phyloP scores from a whole-genome alignment of 805 yeast genomes.

The Metschnikowia santaceciliae region DNA sequence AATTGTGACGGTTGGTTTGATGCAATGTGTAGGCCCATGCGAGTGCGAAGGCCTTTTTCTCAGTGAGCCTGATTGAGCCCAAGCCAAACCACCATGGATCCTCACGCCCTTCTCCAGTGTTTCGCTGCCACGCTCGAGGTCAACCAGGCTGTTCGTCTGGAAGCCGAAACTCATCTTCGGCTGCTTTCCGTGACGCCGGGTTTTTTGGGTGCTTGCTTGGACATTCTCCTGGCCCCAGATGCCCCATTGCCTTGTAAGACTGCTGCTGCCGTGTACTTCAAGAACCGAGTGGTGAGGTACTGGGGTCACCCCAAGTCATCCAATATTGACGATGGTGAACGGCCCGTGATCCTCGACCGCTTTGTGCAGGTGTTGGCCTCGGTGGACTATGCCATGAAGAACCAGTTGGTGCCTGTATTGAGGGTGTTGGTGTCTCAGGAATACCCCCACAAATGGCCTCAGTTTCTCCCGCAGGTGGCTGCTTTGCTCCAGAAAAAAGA shows the following conservation, averaged over 20 bases:
- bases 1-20: not conserved
- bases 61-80: not conserved
- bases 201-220: constrained; percentile 78
- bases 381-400: constrained; percentile 31
- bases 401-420: constrained; percentile 36
- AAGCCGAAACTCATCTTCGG: constrained; percentile 67
- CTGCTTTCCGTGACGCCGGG: constrained; percentile 60
- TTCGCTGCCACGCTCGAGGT: constrained; percentile 77
- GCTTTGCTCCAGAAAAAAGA: constrained; percentile 27
- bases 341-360: constrained; percentile 66
- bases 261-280: constrained; percentile 80
- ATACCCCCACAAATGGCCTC: constrained; percentile 35
- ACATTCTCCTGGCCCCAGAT: constrained; percentile 55
- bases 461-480: constrained; percentile 30
- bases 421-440: constrained; percentile 38
- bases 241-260: constrained; percentile 43
- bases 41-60: not conserved
- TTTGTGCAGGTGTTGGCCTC: constrained; percentile 58
- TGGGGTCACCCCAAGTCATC: constrained; percentile 45
- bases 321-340: constrained; percentile 65
- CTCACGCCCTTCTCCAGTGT: constrained; percentile 61
- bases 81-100: constrained; percentile 54
- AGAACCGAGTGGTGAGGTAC: constrained; percentile 61
- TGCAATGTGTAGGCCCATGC: not conserved
- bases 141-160: constrained; percentile 53